Conservation (phyloP, 2,329 filamentous ascomycete genomes). For the Thelonectria discophora region DNA sequence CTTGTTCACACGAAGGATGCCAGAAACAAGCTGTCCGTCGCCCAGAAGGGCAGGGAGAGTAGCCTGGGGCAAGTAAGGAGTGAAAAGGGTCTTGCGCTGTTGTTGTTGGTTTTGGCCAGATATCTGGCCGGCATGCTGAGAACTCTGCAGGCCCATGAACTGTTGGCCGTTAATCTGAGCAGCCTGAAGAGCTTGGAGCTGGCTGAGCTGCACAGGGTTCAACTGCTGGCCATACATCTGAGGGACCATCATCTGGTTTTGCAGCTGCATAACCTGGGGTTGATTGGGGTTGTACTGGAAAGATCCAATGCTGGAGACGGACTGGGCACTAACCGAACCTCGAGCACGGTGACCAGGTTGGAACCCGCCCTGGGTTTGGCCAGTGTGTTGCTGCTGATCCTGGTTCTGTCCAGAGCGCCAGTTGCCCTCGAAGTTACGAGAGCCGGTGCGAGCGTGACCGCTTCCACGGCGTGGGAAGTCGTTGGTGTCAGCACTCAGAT, state of each 20-base stretch:
- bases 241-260: constrained; percentile 85
- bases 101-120: constrained; percentile 80
- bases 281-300: constrained; percentile 88
- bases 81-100: constrained; percentile 98
- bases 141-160: constrained; percentile 72
- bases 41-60: constrained; percentile 88
- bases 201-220: constrained; percentile 86
- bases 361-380: constrained; percentile 73
- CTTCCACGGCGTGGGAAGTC: constrained; percentile 83
- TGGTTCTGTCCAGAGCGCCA: constrained; percentile 82
- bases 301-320: constrained; percentile 80
- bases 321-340: constrained; percentile 80
- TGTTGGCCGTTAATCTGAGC: constrained; percentile 83
- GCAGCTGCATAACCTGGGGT: constrained; percentile 86
- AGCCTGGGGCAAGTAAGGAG: constrained; percentile 94
- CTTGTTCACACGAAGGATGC: constrained; percentile 98
- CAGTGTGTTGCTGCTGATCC: constrained; percentile 58
- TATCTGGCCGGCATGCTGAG: constrained; percentile 76
- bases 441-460: constrained; percentile 82
- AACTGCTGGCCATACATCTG: constrained; percentile 90
- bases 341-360: constrained; percentile 91
- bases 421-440: constrained; percentile 96
- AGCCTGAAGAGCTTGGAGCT: constrained; percentile 91
- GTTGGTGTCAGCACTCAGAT: constrained; percentile 58
- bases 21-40: constrained; percentile 93